Evolutionary conservation across 805 yeast species (phyloP).

Genomic region (Wickerhamiella brachini): DNA sequence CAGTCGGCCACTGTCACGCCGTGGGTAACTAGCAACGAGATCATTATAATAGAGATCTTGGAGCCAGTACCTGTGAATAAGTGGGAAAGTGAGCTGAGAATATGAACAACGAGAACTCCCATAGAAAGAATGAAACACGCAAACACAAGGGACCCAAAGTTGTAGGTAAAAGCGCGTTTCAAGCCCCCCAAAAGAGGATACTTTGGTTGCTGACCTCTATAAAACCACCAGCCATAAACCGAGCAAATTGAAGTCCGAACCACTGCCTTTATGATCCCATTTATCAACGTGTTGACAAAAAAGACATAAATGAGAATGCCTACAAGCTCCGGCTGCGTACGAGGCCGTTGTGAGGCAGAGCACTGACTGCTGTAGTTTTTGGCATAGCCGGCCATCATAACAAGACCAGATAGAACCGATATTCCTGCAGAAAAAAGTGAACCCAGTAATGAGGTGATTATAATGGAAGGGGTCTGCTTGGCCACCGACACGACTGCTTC

Average conservation of each 20-base stretch:
- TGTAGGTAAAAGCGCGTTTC: constrained; percentile 65
- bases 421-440: constrained; percentile 46
- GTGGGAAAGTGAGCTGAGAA: constrained; percentile 10
- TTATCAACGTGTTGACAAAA: constrained; percentile 70
- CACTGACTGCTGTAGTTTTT: constrained; percentile 43
- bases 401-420: constrained; percentile 49
- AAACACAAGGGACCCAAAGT: constrained; percentile 82
- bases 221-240: constrained; percentile 85
- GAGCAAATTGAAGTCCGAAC: constrained; percentile 76
- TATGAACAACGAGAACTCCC: constrained; percentile 38
- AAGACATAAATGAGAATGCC: constrained; percentile 61
- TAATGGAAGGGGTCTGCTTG: constrained; percentile 55
- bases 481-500: constrained; percentile 66
- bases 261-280: constrained; percentile 70
- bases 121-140: constrained; percentile 65
- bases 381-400: constrained; percentile 62
- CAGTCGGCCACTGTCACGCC: constrained; percentile 56
- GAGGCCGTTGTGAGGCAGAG: constrained; percentile 26
- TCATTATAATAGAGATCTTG: constrained; percentile 9
- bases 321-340: constrained; percentile 34
- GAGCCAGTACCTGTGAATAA: constrained; percentile 8
- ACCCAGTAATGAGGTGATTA: constrained; percentile 49
- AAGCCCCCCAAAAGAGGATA: constrained; percentile 74
- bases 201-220: constrained; percentile 33
- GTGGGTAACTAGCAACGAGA: constrained; percentile 14